Conservation (phyloP, 371 early-diverging fungal species). For the Rhizopus microsporus region DNA sequence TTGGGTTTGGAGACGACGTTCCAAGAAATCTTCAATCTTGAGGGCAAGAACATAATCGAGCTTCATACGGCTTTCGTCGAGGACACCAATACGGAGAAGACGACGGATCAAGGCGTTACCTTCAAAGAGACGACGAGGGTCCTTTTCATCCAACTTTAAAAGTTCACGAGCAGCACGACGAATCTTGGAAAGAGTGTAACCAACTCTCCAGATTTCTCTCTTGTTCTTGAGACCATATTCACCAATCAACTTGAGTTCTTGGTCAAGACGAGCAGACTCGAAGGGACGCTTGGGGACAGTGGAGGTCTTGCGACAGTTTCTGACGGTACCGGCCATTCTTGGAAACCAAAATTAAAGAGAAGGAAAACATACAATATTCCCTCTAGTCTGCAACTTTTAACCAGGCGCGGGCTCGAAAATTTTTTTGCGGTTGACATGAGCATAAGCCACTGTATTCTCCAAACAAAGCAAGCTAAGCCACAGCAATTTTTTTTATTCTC, state of each 20-base stretch:
- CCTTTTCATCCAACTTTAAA: slow-evolving; percentile 96
- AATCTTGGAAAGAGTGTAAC: slow-evolving; percentile 97
- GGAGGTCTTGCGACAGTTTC: slow-evolving; percentile 88
- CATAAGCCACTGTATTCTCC: slow-evolving; percentile 12
- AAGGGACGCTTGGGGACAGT: slow-evolving; percentile 99
- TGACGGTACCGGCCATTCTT: slow-evolving; percentile 51
- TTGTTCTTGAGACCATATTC: slow-evolving; percentile 99
- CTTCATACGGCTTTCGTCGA: slow-evolving; percentile 96
- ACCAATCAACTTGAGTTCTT: slow-evolving; percentile 98
- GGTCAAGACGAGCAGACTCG: slow-evolving; percentile 98
- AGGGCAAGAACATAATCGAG: slow-evolving; percentile 99
- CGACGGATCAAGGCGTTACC: slow-evolving; percentile 99
- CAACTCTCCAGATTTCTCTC: slow-evolving; percentile 99
- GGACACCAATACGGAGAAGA: slow-evolving; percentile 97
- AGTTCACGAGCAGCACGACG: slow-evolving; percentile 99
- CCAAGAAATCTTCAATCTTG: slow-evolving; percentile 98
- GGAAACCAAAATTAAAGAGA: slow-evolving; percentile 27
- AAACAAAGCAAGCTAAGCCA: slow-evolving; percentile 19
- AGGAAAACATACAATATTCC: slow-evolving; percentile 13
- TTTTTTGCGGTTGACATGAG: slow-evolving; percentile 9
- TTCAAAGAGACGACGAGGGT: slow-evolving; percentile 98
- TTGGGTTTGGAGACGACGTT: slow-evolving; percentile 99
- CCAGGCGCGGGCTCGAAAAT: slow-evolving; percentile 5
- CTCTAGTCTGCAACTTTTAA: slow-evolving; percentile 1
- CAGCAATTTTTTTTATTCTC: slow-evolving; percentile 25